phyloP scores from a whole-genome alignment of 208 protist genomes.

The Trypanosoma platydactyli region DNA sequence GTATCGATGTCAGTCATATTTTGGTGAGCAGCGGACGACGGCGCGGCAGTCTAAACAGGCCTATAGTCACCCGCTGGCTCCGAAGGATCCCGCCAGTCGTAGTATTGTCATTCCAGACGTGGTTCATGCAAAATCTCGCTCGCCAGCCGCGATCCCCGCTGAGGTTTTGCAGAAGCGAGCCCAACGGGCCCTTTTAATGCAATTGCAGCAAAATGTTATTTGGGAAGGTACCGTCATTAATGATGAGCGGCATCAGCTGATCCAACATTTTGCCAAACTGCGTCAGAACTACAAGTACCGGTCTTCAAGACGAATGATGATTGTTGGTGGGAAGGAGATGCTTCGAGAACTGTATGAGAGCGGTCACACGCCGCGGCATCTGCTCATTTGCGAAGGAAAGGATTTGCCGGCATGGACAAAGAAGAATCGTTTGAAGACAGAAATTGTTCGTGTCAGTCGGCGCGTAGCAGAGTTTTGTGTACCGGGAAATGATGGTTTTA shows the following conservation, averaged over 20 bases:
- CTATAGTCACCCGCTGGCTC: conserved; percentile 71
- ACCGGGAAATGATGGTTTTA: conserved; percentile 83
- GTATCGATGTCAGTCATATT: conserved; percentile 43
- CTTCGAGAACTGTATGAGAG: conserved; percentile 81
- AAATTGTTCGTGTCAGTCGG: conserved; percentile 65
- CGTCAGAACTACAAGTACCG: conserved; percentile 77
- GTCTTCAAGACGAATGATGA: conserved; percentile 64
- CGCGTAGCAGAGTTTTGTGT: conserved; percentile 49
- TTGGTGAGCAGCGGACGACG: conserved; percentile 49
- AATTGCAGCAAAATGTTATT: conserved; percentile 83
- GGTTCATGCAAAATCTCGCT: conserved; percentile 36
- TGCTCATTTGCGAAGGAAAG: conserved; percentile 64
- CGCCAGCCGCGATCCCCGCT: conserved; percentile 33
- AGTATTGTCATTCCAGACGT: conserved; percentile 71
- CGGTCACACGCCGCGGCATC: conserved; percentile 59
- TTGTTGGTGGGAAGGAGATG: conserved; percentile 73
- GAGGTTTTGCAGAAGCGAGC: conserved; percentile 69
- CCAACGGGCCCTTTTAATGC: conserved; percentile 63
- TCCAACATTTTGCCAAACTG: conserved; percentile 82
- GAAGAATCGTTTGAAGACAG: conserved; percentile 33
- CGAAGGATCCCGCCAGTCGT: conserved; percentile 65
- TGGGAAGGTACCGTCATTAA: conserved; percentile 86
- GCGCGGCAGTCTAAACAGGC: conserved; percentile 50
- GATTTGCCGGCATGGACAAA: conserved; percentile 59
- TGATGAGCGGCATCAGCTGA: conserved; percentile 60